These are phyloP conservation scores for Mycosphaerella arachidis DNA, from an alignment of 2,329 filamentous ascomycete genomes.

Conservation along the genomic window DNA sequence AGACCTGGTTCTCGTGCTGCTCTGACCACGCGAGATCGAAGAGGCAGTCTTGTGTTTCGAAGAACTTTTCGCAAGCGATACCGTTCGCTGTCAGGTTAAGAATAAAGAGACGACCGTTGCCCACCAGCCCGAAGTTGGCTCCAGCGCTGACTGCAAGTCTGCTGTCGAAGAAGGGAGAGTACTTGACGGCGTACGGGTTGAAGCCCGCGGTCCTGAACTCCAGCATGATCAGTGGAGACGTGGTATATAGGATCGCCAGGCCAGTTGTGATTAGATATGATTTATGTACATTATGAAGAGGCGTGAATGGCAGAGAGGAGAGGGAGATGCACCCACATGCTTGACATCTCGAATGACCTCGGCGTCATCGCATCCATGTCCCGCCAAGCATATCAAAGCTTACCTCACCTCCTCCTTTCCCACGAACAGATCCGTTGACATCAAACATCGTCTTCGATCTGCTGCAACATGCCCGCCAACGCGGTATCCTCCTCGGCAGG, in stretches of 20 bases:
- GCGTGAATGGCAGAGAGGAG: background rate
- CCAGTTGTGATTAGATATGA: background rate
- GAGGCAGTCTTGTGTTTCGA: slow-evolving; percentile 94
- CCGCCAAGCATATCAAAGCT: background rate
- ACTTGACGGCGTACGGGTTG: slow-evolving; percentile 96
- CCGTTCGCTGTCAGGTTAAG: slow-evolving; percentile 78
- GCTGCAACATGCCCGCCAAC: slow-evolving; percentile 26
- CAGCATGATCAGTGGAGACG: slow-evolving; percentile 60
- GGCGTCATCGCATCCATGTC: background rate
- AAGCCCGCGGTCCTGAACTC: slow-evolving; percentile 90
- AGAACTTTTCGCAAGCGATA: slow-evolving; percentile 79
- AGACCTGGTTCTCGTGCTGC: slow-evolving; percentile 88
- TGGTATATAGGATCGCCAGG: background rate
- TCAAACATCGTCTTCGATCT: background rate
- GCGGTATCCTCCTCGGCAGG: slow-evolving; percentile 51
- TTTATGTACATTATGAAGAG: slow-evolving; percentile 5
- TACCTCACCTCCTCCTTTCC: slow-evolving; percentile 3
- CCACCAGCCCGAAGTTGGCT: slow-evolving; percentile 96
- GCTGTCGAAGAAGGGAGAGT: slow-evolving; percentile 96
- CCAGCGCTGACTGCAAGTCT: slow-evolving; percentile 83
- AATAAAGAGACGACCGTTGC: slow-evolving; percentile 86
- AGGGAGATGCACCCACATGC: background rate
- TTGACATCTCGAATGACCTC: background rate
- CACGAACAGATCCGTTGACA: background rate
- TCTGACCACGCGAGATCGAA: slow-evolving; percentile 96